Conservation (phyloP, 768 basidiomycete species). For the Leccinum obscurum region DNA sequence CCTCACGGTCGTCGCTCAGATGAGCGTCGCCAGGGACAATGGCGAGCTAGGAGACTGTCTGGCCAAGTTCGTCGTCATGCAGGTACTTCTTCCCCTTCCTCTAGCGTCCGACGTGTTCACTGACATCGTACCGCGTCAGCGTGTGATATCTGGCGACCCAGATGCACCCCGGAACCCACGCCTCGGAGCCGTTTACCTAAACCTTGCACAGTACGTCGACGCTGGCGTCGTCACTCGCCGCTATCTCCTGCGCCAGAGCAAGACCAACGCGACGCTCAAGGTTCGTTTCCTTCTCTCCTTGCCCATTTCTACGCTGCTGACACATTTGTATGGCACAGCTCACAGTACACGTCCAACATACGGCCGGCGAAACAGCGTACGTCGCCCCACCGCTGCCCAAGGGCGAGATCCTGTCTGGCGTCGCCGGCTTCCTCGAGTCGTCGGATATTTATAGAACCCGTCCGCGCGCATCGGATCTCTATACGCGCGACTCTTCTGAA, state of each 20-base stretch:
- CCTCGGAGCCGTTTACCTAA: constrained; percentile 65
- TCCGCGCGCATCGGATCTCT: constrained; percentile 52
- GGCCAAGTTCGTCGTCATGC: constrained; percentile 66
- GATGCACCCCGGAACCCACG: constrained; percentile 56
- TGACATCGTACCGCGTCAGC: constrained; percentile 32
- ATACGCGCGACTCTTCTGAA: constrained; percentile 23
- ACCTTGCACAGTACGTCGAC: constrained; percentile 74
- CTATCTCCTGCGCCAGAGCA: constrained; percentile 70
- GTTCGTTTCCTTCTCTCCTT: constrained; percentile 31
- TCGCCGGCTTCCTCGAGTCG: constrained; percentile 57
- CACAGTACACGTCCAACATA: constrained; percentile 54
- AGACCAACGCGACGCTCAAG: constrained; percentile 78
- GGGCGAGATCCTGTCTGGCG: constrained; percentile 70
- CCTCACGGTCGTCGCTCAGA: constrained; percentile 57
- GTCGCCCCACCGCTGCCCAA: constrained; percentile 67
- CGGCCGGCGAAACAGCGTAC: constrained; percentile 56
- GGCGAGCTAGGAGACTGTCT: constrained; percentile 50
- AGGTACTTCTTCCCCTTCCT: constrained; percentile 31
- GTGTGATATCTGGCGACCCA: constrained; percentile 57
- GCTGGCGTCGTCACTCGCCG: constrained; percentile 57
- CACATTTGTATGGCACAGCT: constrained; percentile 39
- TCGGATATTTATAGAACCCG: constrained; percentile 54
- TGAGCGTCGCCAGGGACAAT: constrained; percentile 56
- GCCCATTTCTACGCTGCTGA: not conserved
- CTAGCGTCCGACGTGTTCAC: not conserved